Conservation (phyloP, 331 rosid species). For the Acacia pycnantha region DNA sequence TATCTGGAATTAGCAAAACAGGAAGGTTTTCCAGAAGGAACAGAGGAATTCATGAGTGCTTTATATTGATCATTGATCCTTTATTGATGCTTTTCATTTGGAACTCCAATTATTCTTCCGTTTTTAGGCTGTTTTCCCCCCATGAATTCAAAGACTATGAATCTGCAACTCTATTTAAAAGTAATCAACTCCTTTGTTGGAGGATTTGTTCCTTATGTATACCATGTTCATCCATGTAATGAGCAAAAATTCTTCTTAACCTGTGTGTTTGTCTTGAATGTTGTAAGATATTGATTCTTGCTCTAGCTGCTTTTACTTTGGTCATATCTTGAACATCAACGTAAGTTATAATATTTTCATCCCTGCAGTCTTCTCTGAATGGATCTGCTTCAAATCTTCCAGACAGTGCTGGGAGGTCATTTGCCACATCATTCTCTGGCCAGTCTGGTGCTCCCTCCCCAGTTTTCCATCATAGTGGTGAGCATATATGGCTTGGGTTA, state of each 20-base stretch:
- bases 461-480: slow-evolving; percentile 84
- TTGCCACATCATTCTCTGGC: slow-evolving; percentile 85
- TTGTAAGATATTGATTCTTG: neutral
- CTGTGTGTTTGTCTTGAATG: neutral
- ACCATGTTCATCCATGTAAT: neutral
- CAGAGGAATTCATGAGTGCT: slow-evolving; percentile 10
- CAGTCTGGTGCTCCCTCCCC: slow-evolving; percentile 98
- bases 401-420: slow-evolving; percentile 81
- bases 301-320: slow-evolving; percentile 12
- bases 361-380: slow-evolving; percentile 78
- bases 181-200: slow-evolving; percentile 6
- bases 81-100: neutral
- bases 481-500: slow-evolving; percentile 43
- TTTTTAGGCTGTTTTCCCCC: neutral
- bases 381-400: slow-evolving; percentile 90
- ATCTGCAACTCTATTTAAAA: neutral
- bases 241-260: neutral
- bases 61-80: slow-evolving; percentile 12
- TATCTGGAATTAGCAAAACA: slow-evolving; percentile 6
- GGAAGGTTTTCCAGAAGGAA: neutral
- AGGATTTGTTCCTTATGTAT: neutral
- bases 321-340: neutral
- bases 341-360: neutral
- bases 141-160: neutral
- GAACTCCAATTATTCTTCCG: neutral